phyloP scores from a whole-genome alignment of 441 rosid genomes.

The Flueggea neowawraea region DNA sequence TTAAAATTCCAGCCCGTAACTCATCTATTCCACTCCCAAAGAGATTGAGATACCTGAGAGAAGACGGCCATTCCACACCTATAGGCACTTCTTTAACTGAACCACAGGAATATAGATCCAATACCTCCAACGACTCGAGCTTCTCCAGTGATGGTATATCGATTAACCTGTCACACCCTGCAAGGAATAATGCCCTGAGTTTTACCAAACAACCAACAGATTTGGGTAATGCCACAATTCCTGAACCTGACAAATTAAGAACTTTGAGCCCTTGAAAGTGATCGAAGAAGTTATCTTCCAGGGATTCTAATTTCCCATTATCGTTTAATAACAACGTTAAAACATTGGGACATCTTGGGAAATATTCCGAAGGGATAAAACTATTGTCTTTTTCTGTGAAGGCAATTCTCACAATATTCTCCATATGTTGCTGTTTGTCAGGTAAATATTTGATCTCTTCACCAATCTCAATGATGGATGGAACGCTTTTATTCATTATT shows the following conservation, averaged over 20 bases:
- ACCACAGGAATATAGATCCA: slow-evolving; percentile 7
- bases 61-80: slow-evolving; percentile 15
- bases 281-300: slow-evolving; percentile 13
- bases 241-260: slow-evolving; percentile 18
- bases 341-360: slow-evolving; percentile 17
- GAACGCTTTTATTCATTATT: slow-evolving; percentile 4
- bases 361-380: not conserved
- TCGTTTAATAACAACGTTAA: slow-evolving; percentile 14
- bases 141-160: slow-evolving; percentile 15
- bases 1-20: slow-evolving; percentile 2
- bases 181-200: slow-evolving; percentile 13
- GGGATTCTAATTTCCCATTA: not conserved
- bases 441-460: slow-evolving; percentile 2
- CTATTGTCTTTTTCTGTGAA: not conserved
- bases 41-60: slow-evolving; percentile 17
- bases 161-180: not conserved
- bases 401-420: slow-evolving; percentile 16
- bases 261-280: slow-evolving; percentile 7
- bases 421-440: not conserved
- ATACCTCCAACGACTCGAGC: slow-evolving; percentile 7
- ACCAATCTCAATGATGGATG: slow-evolving; percentile 18
- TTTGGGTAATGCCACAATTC: slow-evolving; percentile 4
- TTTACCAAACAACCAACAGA: slow-evolving; percentile 17
- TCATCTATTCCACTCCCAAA: not conserved
- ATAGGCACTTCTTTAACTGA: slow-evolving; percentile 11